phyloP scores from a whole-genome alignment of 1,284 basidiomycete genomes.

The Tylopilus sp. region DNA sequence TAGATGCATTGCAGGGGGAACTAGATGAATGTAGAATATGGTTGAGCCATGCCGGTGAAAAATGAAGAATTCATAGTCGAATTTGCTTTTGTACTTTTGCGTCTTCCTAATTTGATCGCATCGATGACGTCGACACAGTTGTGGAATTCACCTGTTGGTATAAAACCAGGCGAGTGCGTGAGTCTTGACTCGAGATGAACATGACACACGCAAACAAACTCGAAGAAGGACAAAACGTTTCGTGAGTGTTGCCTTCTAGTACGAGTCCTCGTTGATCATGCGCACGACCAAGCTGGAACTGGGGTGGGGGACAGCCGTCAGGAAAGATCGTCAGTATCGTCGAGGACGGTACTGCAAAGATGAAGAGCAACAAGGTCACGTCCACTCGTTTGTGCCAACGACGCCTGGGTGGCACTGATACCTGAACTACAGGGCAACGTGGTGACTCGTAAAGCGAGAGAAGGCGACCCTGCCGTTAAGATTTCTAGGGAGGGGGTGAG shows the following conservation, averaged over 20 bases:
- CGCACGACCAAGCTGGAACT: conserved; percentile 28
- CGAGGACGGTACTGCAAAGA: conserved; percentile 48
- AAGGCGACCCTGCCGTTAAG: conserved; percentile 55
- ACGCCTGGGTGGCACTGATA: conserved; percentile 4
- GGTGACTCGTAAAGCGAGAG: conserved; percentile 47
- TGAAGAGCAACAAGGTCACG: conserved; percentile 51
- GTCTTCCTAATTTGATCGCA: conserved; percentile 25
- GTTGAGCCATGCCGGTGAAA: conserved; percentile 22
- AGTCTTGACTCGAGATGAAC: conserved; percentile 1
- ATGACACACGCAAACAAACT: conserved; percentile 22
- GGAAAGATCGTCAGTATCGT: conserved; percentile 45
- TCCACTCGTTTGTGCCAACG: neutral
- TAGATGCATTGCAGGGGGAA: conserved; percentile 29
- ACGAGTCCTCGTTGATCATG: neutral
- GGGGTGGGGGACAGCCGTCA: conserved; percentile 40
- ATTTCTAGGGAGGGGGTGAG: conserved; percentile 51
- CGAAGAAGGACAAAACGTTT: conserved; percentile 28
- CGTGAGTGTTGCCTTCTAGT: conserved; percentile 20
- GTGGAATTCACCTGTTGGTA: neutral
- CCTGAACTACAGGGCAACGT: conserved; percentile 48
- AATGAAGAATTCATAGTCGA: conserved; percentile 5
- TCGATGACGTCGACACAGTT: conserved; percentile 22
- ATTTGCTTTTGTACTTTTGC: neutral
- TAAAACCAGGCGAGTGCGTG: neutral
- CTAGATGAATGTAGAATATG: conserved; percentile 38